A percentile compares a stretch with the other conserved stretches of the same genome.
phyloP scores from a whole-genome alignment of 768 basidiomycete genomes.

The Tricholoma sp. region DNA sequence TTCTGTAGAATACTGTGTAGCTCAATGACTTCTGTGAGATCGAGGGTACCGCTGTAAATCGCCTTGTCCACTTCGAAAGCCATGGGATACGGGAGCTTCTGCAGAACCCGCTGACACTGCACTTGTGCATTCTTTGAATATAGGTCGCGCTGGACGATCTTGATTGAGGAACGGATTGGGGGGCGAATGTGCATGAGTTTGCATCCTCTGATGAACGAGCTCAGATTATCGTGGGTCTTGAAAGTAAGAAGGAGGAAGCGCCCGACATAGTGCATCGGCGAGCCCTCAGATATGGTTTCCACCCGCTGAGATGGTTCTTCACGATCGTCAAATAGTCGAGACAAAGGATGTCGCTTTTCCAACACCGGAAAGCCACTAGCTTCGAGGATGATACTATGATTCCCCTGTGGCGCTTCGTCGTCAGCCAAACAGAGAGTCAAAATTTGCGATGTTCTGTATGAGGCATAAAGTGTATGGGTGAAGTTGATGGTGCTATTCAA shows the following conservation, averaged over 20 bases:
- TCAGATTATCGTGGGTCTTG: not conserved
- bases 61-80: conserved; percentile 5
- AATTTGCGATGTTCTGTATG: conserved; percentile 1
- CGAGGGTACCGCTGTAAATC: not conserved
- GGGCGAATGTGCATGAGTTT: not conserved
- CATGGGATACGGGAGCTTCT: conserved; percentile 1
- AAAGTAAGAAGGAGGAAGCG: conserved; percentile 3
- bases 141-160: not conserved
- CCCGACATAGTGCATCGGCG: conserved; percentile 1
- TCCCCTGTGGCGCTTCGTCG: not conserved
- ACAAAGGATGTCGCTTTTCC: not conserved
- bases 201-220: not conserved
- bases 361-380: not conserved
- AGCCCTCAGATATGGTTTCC: not conserved
- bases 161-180: not conserved
- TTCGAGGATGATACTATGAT: not conserved
- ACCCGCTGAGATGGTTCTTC: not conserved
- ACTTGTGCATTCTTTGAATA: not conserved
- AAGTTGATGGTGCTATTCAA: not conserved
- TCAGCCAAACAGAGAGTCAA: not conserved
- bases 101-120: not conserved
- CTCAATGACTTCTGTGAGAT: conserved; percentile 1
- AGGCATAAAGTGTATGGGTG: not conserved
- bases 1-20: not conserved
- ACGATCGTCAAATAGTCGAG: not conserved